These are phyloP conservation scores for Hypoxylon sp. DNA, from an alignment of 2,329 filamentous ascomycete genomes.

Conservation along the genomic window DNA sequence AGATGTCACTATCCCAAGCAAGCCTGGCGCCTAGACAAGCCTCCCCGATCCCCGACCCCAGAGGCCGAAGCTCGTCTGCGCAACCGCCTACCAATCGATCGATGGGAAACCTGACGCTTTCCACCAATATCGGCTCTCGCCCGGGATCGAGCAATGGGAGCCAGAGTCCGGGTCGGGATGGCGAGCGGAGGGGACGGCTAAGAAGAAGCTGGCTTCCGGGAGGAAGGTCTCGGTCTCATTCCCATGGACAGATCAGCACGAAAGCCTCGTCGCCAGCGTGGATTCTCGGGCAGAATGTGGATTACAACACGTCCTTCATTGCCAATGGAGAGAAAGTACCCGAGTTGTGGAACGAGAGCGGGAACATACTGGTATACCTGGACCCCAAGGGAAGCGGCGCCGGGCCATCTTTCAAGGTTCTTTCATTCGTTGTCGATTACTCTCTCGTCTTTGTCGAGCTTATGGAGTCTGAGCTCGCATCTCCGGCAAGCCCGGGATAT, in stretches of 20 bases:
- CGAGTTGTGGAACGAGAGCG: slow-evolving; percentile 70
- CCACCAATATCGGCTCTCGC: slow-evolving; percentile 38
- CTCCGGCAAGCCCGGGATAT: slow-evolving; percentile 43
- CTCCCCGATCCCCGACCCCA: slow-evolving; percentile 47
- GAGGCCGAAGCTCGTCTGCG: slow-evolving; percentile 58
- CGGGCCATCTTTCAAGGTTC: slow-evolving; percentile 68
- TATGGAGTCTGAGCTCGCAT: slow-evolving; percentile 55
- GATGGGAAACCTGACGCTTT: slow-evolving; percentile 45
- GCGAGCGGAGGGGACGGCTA: slow-evolving; percentile 52
- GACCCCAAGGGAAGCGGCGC: slow-evolving; percentile 58
- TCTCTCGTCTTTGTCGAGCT: slow-evolving; percentile 64
- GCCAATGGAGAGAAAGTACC: slow-evolving; percentile 66
- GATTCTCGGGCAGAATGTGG: slow-evolving; percentile 62
- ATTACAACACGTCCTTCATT: slow-evolving; percentile 64
- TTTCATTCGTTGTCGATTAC: slow-evolving; percentile 60
- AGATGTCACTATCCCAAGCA: slow-evolving; percentile 26
- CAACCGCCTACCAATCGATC: slow-evolving; percentile 50
- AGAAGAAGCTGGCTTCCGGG: slow-evolving; percentile 64
- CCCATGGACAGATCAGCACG: slow-evolving; percentile 49
- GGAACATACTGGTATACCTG: slow-evolving; percentile 65
- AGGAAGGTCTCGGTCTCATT: slow-evolving; percentile 60
- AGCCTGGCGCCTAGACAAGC: slow-evolving; percentile 31
- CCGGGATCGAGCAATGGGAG: slow-evolving; percentile 51
- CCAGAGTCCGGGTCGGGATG: slow-evolving; percentile 53
- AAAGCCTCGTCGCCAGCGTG: slow-evolving; percentile 54